phyloP scores from a whole-genome alignment of 495 filamentous ascomycete genomes.

The Lepraria neglecta region DNA sequence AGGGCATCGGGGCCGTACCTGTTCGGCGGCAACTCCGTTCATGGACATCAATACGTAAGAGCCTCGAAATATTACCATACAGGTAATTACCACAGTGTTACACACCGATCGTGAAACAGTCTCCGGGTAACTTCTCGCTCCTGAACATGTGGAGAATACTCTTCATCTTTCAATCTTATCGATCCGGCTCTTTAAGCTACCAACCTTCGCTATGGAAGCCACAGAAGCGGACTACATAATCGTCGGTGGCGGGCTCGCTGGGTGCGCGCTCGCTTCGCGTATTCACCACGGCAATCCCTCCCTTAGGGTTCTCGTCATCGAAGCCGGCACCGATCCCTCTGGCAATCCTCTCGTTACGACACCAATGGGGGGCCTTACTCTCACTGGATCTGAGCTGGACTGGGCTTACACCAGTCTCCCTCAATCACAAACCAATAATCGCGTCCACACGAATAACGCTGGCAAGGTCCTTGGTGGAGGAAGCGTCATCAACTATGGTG shows the following conservation, averaged over 20 bases:
- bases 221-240: slow-evolving; percentile 31
- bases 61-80: too few species aligned
- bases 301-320: slow-evolving; percentile 32
- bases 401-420: slow-evolving; percentile 35
- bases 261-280: slow-evolving; percentile 31
- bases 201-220: too few species aligned
- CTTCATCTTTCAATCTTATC: too few species aligned
- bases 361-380: slow-evolving; percentile 20
- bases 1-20: too few species aligned
- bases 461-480: slow-evolving; percentile 40
- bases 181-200: too few species aligned
- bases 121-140: too few species aligned
- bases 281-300: slow-evolving; percentile 24
- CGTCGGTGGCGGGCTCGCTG: slow-evolving; percentile 33
- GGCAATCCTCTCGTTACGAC: slow-evolving; percentile 25
- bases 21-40: too few species aligned
- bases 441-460: slow-evolving; percentile 33
- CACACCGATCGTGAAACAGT: too few species aligned
- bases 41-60: too few species aligned
- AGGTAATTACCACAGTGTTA: too few species aligned
- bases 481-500: slow-evolving; percentile 34
- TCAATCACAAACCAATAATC: slow-evolving; percentile 34
- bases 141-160: too few species aligned
- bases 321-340: slow-evolving; percentile 33
- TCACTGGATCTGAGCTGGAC: slow-evolving; percentile 27